Base-by-base conservation (phyloP, 2,329 filamentous ascomycete species). In the Penicillium griseofulvum region DNA sequence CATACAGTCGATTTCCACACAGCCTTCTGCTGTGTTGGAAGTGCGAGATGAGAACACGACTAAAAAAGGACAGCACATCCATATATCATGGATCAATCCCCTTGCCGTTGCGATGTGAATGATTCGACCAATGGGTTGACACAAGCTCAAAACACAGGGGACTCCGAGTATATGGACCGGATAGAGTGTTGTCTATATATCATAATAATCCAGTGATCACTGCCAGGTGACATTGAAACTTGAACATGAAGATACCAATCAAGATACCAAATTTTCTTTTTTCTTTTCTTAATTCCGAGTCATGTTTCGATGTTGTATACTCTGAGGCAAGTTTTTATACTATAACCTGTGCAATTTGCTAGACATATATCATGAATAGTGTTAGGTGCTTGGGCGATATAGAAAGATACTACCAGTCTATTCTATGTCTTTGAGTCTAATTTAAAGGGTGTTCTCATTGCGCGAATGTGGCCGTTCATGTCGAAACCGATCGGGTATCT, bases 191-290 rank as follows among this genome's bases (percentile, higher is more conserved):
- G 34, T 38, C 24, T 19, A n/a, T 44, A 52, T 31, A 42, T 41
- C 29, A 31, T 36, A 19, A 19, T 28, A 24, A 19, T 28, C 19
- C 24, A 33, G 4, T 31, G 19, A n/a, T 19, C 19, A 33, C 31
- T n/a, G n/a, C 11, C n/a, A 45, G 29, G 29, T 26, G 28, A 28
- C 16, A 5, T 33, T 29, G 31, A 19, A 17, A 42, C 28, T n/a
- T 52, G 48, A 46, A 56, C 17, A 56, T 58, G 41, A 10, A 38
- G 26, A 36, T 42, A 42, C 39, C 16, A 45, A 38, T 45, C 37
- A 44, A 57, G 43, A 57, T 57, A 52, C 52, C 44, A 52, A 38
- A 11, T 52, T 38, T 12, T 24, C 22, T 24, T 17, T 36, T 46
- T 46, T 52, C 29, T 10, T 41, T 12, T 31, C 9, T 45, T 12